Evolutionary conservation across 2,329 filamentous ascomycete species (phyloP).

Genomic region (Colletotrichum sp.): DNA sequence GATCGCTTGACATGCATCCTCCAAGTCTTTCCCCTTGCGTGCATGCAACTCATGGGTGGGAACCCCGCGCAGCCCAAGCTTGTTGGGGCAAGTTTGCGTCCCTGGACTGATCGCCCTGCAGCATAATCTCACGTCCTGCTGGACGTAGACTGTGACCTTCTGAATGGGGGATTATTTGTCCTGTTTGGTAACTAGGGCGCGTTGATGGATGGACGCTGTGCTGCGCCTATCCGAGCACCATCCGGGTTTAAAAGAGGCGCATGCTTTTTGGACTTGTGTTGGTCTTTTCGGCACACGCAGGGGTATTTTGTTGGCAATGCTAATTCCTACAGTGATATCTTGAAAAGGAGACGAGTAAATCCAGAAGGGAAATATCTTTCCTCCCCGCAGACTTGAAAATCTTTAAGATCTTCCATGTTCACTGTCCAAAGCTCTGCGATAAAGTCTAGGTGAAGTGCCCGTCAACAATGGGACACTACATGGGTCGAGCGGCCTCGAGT

Average conservation of each 20-base stretch:
- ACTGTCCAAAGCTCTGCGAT: not conserved
- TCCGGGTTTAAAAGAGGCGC: not conserved
- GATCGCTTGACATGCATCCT: not conserved
- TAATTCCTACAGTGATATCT: not conserved
- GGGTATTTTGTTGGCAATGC: constrained; percentile 2
- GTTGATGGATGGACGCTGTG: not conserved
- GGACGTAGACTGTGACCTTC: not conserved
- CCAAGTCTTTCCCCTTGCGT: not conserved
- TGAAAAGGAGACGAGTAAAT: not conserved
- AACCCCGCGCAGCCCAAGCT: not conserved
- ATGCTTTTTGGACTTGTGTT: not conserved
- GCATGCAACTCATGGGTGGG: not conserved
- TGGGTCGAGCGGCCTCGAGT: not conserved
- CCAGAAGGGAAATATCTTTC: not conserved
- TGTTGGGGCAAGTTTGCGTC: not conserved
- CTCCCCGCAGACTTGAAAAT: not conserved
- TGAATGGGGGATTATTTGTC: not conserved
- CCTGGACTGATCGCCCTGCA: not conserved
- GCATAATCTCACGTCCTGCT: not conserved
- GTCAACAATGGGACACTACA: not conserved
- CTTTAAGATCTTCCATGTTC: not conserved
- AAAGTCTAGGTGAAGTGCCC: not conserved
- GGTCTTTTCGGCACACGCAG: not conserved
- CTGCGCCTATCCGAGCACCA: not conserved
- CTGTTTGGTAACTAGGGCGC: not conserved